Evolutionary conservation across 768 basidiomycete species (phyloP).

Genomic region (Rubroboletus pulcherrimus): DNA sequence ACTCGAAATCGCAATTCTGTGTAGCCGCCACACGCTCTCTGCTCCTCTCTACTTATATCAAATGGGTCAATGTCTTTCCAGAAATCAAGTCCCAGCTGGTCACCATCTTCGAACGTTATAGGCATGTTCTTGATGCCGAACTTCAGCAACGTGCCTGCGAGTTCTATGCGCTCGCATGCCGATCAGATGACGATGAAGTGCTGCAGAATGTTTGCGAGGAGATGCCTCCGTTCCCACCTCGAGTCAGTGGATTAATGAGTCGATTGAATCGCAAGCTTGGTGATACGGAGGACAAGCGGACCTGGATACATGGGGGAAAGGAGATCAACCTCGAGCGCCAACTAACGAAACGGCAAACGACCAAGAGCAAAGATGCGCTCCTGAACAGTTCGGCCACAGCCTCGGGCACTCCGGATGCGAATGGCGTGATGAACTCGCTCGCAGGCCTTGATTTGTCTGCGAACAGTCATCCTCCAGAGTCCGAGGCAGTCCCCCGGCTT

Average conservation of each 20-base stretch:
- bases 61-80: conserved; percentile 99
- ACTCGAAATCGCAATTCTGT: conserved; percentile 94
- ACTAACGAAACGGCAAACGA: conserved; percentile 49
- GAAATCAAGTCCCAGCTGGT: conserved; percentile 94
- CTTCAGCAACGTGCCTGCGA: conserved; percentile 98
- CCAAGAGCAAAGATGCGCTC: conserved; percentile 31
- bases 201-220: conserved; percentile 95
- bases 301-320: conserved; percentile 94
- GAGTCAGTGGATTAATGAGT: conserved; percentile 85
- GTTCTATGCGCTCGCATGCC: conserved; percentile 82
- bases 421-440: conserved; percentile 69
- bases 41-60: conserved; percentile 95
- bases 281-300: conserved; percentile 92
- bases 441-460: conserved; percentile 75
- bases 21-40: conserved; percentile 88
- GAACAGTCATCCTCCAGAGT: conserved; percentile 16
- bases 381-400: conserved; percentile 35
- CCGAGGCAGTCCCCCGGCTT: conserved; percentile 45
- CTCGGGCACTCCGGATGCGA: conserved; percentile 35
- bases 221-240: conserved; percentile 97
- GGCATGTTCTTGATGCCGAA: conserved; percentile 96
- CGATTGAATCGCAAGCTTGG: conserved; percentile 86
- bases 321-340: conserved; percentile 83
- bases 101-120: conserved; percentile 94
- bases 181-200: conserved; percentile 87